Evolutionary conservation across 2,329 filamentous ascomycete species (phyloP), one percentile per base, ranked within the genome.

Genomic region (Fusarium sambucinum): DNA sequence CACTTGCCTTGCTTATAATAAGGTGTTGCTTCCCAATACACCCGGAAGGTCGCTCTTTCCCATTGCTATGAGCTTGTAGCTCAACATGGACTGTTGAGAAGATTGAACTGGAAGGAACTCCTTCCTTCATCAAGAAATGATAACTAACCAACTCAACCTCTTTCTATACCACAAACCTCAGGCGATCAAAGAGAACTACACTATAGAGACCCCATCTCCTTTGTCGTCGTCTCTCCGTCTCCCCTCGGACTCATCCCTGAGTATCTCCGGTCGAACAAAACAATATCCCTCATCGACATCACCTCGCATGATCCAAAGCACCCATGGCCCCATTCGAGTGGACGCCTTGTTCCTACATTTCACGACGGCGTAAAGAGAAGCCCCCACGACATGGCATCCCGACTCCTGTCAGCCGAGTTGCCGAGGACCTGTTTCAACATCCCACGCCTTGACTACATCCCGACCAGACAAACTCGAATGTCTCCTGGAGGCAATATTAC

Each of bases 321-420:
- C 62, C 44, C 33, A 50, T 72, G 51, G 55, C 30, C 69, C 71
- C 71, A 65, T 71, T 51, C 59, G 21, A 54, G 55, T 56, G 57
- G 64, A 58, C 55, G 23, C 42, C 29, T 58, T 59, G 12, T 40
- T 53, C 47, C 33, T 60, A 29, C 56, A 42, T 59, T 58, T 63
- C 52, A 57, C 53, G 59, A 71, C 47, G 48, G 60, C 57, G 27
- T 40, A 55, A 40, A 66, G 53, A 70, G 12, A 29, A 51, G 52
- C 62, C 68, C 64, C 69, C 61, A 65, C 64, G 59, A 61, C 25
- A 55, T 10, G 54, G 45, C n/a, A 62, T 48, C 47, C 68, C 23
- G 37, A 69, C 19, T 54, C 59, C 40, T 37, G 51, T 37, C 40
- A 44, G 41, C 64, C 52, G 63, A 63, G 47, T 59, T 38, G 23